phyloP scores from a whole-genome alignment of 2,329 filamentous ascomycete genomes.

The Apiospora koreana region DNA sequence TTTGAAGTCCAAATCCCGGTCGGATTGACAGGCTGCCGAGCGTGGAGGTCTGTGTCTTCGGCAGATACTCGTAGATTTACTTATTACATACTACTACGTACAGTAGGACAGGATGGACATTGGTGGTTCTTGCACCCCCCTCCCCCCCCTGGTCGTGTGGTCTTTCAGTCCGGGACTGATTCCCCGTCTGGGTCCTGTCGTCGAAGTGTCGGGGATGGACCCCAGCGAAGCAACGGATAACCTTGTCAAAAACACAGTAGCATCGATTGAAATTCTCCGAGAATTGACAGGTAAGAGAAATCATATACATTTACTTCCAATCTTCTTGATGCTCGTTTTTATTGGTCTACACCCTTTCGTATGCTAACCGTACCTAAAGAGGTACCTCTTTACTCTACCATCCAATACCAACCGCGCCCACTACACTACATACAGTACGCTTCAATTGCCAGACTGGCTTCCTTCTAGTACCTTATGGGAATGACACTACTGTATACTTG shows the following conservation, averaged over 20 bases:
- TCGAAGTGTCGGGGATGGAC: neutral
- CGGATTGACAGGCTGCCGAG: neutral
- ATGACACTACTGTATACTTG: no score
- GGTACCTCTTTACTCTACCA: no score
- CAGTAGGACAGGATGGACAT: no score
- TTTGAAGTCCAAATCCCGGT: neutral
- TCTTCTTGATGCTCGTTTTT: no score
- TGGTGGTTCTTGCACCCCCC: neutral
- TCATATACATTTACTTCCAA: neutral
- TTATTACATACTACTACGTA: no score
- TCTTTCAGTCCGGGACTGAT: neutral
- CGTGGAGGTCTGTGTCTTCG: neutral
- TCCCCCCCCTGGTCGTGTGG: neutral
- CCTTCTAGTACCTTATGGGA: no score
- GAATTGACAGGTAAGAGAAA: conserved; percentile 1
- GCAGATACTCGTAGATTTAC: neutral
- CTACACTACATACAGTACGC: no score
- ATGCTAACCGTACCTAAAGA: no score
- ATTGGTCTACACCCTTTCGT: neutral
- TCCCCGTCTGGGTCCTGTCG: conserved; percentile 1
- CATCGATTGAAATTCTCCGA: conserved; percentile 7
- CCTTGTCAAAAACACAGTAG: neutral
- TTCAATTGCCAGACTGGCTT: no score
- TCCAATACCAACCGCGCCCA: no score
- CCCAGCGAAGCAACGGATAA: neutral